phyloP scores from a whole-genome alignment of 176 grass and related monocot species.

The Typha latifolia region DNA sequence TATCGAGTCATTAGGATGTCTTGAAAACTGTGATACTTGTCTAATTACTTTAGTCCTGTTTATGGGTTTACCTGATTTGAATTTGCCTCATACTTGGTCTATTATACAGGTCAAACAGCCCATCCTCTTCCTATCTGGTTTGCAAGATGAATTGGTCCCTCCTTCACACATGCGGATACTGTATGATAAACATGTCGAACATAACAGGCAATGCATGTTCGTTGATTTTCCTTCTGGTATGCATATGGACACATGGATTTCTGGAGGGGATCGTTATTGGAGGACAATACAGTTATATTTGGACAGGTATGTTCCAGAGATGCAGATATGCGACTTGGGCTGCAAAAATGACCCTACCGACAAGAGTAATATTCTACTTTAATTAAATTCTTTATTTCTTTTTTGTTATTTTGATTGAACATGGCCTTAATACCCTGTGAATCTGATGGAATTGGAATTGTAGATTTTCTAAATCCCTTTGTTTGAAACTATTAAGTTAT shows the following conservation, averaged over 20 bases:
- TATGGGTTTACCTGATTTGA: background rate
- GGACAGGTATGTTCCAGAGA: slow-evolving; percentile 44
- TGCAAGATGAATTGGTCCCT: slow-evolving; percentile 93
- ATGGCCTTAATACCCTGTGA: too few relatives aligned
- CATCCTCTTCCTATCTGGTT: slow-evolving; percentile 89
- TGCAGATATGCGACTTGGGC: slow-evolving; percentile 26
- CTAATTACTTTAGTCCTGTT: background rate
- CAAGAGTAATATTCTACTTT: slow-evolving; percentile 42
- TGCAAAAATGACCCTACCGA: slow-evolving; percentile 35
- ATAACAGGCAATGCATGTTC: slow-evolving; percentile 63
- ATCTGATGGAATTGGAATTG: too few relatives aligned
- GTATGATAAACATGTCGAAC: slow-evolving; percentile 56
- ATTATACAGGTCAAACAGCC: slow-evolving; percentile 66
- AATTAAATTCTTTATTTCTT: slow-evolving; percentile 5
- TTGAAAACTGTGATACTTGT: background rate
- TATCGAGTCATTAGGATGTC: background rate
- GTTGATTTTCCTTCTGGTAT: slow-evolving; percentile 94
- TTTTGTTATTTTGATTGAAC: too few relatives aligned
- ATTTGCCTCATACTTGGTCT: slow-evolving; percentile 10
- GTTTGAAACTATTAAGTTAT: too few relatives aligned
- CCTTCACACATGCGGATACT: slow-evolving; percentile 75
- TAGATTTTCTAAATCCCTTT: too few relatives aligned
- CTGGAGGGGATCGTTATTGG: slow-evolving; percentile 92
- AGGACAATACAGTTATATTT: slow-evolving; percentile 82
- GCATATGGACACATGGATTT: slow-evolving; percentile 97